Evolutionary conservation across 2,329 filamentous ascomycete species (phyloP).

Genomic region (Cladobotryum mycophilum): DNA sequence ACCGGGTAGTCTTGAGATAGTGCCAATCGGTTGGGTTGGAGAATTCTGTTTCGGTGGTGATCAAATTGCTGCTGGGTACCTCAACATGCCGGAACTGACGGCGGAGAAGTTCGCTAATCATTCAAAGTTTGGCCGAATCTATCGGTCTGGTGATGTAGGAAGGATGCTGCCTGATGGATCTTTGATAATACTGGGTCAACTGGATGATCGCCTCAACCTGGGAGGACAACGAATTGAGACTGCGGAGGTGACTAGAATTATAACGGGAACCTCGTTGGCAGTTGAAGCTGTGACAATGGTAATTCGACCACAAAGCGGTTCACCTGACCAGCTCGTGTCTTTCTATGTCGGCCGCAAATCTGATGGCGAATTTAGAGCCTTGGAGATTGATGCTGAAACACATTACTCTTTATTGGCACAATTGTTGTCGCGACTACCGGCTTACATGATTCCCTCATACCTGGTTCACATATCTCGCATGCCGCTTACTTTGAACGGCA

Average conservation of each 20-base stretch:
- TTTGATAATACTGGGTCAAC: constrained; percentile 64
- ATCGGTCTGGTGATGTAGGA: constrained; percentile 77
- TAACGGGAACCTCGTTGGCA: constrained; percentile 48
- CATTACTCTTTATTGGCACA: constrained; percentile 46
- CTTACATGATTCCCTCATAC: constrained; percentile 74
- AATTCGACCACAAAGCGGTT: constrained; percentile 32
- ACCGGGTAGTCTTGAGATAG: constrained; percentile 38
- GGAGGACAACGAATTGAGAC: constrained; percentile 76
- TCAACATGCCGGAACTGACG: constrained; percentile 59
- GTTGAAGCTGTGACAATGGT: constrained; percentile 61
- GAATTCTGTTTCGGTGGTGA: constrained; percentile 84
- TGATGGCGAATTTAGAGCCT: constrained; percentile 25
- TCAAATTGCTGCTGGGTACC: constrained; percentile 71
- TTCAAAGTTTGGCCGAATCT: constrained; percentile 62
- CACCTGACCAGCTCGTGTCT: constrained; percentile 52
- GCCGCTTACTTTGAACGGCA: constrained; percentile 68
- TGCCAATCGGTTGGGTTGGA: constrained; percentile 68
- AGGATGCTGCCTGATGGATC: constrained; percentile 71
- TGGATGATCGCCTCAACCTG: constrained; percentile 77
- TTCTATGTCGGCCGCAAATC: constrained; percentile 56
- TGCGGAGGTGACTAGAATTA: constrained; percentile 61
- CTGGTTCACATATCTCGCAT: constrained; percentile 64
- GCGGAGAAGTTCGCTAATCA: constrained; percentile 63
- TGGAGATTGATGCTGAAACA: constrained; percentile 30
- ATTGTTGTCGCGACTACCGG: constrained; percentile 53